These are phyloP conservation scores for Coniophora puteana DNA, from an alignment of 1,284 basidiomycete species.

Conservation along the genomic window DNA sequence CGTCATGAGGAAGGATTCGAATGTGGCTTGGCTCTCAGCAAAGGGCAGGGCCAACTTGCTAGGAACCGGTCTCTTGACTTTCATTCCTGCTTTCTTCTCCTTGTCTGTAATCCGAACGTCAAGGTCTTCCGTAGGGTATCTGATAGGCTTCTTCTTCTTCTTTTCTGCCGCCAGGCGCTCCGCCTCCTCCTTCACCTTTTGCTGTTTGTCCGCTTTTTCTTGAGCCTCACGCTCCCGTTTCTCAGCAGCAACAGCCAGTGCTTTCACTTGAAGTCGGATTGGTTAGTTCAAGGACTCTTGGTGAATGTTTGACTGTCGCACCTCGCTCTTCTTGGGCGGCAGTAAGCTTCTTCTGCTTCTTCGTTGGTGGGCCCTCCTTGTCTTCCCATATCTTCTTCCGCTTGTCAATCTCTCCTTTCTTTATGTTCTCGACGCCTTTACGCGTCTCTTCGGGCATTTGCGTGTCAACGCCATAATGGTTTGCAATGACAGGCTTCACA, in stretches of 20 bases:
- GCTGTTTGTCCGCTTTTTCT: constrained; percentile 63
- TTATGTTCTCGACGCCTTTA: constrained; percentile 72
- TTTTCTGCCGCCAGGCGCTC: constrained; percentile 69
- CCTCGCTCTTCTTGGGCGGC: constrained; percentile 71
- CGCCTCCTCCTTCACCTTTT: constrained; percentile 65
- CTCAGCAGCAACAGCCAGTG: constrained; percentile 40
- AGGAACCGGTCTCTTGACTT: constrained; percentile 66
- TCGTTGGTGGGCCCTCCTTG: constrained; percentile 71
- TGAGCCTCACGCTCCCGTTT: constrained; percentile 65
- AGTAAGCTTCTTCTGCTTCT: constrained; percentile 78
- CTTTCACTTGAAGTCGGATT: constrained; percentile 28
- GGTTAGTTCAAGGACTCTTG: constrained; percentile 6
- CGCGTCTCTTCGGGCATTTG: constrained; percentile 85
- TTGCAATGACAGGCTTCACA: constrained; percentile 83
- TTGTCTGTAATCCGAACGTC: constrained; percentile 74
- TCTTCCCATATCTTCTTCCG: constrained; percentile 86
- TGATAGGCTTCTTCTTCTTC: constrained; percentile 87
- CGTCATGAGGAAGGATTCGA: constrained; percentile 82
- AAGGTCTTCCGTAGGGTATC: constrained; percentile 83
- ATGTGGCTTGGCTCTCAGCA: constrained; percentile 62
- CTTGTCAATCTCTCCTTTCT: constrained; percentile 87
- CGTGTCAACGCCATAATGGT: constrained; percentile 78
- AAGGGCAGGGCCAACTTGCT: constrained; percentile 69
- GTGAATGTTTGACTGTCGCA: constrained; percentile 26
- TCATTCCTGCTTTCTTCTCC: constrained; percentile 75